Evolutionary conservation across 2,329 filamentous ascomycete species (phyloP).

Genomic region (Thermoascus crustaceus): DNA sequence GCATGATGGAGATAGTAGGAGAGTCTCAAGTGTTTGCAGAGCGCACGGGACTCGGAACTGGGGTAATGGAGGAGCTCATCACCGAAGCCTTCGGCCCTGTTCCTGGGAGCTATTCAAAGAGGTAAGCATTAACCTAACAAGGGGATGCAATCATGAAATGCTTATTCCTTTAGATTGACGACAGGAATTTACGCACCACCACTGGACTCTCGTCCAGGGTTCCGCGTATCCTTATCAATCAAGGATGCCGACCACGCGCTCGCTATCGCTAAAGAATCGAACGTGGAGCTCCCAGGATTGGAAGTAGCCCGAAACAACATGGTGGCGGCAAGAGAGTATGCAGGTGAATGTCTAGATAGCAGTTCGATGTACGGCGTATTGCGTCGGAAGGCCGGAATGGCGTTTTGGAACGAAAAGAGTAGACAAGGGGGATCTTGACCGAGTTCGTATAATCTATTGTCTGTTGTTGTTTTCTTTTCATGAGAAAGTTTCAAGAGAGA

Average conservation of each 20-base stretch:
- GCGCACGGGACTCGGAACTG: slow-evolving; percentile 36
- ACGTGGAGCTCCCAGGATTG: slow-evolving; percentile 26
- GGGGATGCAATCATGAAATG: not conserved
- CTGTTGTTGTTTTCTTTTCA: too few species aligned
- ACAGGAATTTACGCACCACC: slow-evolving; percentile 36
- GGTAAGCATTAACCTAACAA: slow-evolving; percentile 15
- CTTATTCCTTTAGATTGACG: slow-evolving; percentile 24
- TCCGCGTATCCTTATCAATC: slow-evolving; percentile 30
- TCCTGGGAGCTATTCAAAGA: slow-evolving; percentile 35
- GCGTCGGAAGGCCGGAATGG: slow-evolving; percentile 28
- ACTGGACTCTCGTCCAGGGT: slow-evolving; percentile 26
- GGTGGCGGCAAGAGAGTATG: slow-evolving; percentile 28
- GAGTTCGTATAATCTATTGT: too few species aligned
- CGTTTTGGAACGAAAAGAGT: slow-evolving; percentile 34
- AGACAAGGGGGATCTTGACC: slow-evolving; percentile 12
- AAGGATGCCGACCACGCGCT: slow-evolving; percentile 31
- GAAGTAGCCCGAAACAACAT: slow-evolving; percentile 28
- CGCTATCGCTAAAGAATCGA: slow-evolving; percentile 23
- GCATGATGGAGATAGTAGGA: slow-evolving; percentile 39
- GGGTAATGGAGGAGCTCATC: slow-evolving; percentile 36
- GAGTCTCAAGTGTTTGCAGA: slow-evolving; percentile 42
- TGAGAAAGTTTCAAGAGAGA: too few species aligned
- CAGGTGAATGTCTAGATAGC: slow-evolving; percentile 30
- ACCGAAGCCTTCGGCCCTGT: slow-evolving; percentile 37
- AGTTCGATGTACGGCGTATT: slow-evolving; percentile 31